Conservation (phyloP, 208 protist genomes). For the Giardia duodenalis region DNA sequence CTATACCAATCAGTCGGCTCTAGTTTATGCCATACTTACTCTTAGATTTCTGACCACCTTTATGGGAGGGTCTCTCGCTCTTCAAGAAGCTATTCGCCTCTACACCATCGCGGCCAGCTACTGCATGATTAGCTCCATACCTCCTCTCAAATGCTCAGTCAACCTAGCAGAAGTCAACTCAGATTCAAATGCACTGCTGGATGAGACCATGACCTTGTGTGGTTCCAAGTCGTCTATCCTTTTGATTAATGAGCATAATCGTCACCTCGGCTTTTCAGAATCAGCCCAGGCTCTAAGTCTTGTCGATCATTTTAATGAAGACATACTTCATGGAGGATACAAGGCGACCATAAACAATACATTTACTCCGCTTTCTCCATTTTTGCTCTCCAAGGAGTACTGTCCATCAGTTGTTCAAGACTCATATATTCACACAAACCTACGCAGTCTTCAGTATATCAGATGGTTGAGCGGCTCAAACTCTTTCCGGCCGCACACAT, state of each 20-base stretch:
- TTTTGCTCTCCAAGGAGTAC: not conserved
- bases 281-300: not conserved
- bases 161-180: not conserved
- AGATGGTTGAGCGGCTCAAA: not conserved
- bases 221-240: not conserved
- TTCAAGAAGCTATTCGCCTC: no score
- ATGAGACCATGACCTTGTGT: not conserved
- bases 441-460: not conserved
- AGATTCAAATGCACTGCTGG: not conserved
- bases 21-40: no score
- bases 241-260: not conserved
- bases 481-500: not conserved
- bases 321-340: no score
- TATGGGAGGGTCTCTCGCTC: no score
- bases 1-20: no score
- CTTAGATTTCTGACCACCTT: no score
- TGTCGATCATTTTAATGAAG: not conserved
- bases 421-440: not conserved
- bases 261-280: not conserved
- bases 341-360: not conserved
- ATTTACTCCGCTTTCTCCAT: not conserved
- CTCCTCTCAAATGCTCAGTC: no score
- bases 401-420: not conserved
- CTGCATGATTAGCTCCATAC: no score
- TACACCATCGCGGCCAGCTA: no score